Evolutionary conservation across 2,329 filamentous ascomycete species (phyloP).

Genomic region (Nigrograna mackinnonii): DNA sequence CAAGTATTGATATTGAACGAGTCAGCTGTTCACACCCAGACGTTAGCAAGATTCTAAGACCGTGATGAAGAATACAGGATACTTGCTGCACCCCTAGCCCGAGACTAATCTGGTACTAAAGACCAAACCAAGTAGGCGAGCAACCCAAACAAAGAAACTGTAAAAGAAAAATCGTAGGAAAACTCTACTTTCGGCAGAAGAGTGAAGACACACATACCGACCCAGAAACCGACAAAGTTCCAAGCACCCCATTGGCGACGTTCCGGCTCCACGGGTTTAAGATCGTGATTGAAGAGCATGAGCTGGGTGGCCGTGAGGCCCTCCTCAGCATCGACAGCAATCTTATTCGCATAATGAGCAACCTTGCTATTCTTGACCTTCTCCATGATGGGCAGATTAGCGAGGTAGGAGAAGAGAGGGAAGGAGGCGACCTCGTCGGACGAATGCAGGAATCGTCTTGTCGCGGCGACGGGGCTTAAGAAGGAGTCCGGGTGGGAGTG

Average conservation of each 20-base stretch:
- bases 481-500: too few relatives aligned
- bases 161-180: not conserved
- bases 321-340: conserved; percentile 75
- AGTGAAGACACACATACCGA: conserved; percentile 49
- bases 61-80: not conserved
- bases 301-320: conserved; percentile 78
- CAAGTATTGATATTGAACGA: conserved; percentile 70
- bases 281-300: conserved; percentile 84
- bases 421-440: conserved; percentile 16
- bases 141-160: too few relatives aligned
- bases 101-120: too few relatives aligned
- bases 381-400: conserved; percentile 40
- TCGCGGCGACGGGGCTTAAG: conserved; percentile 19
- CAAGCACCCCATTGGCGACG: conserved; percentile 82
- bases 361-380: conserved; percentile 43
- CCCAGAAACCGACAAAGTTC: conserved; percentile 90
- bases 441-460: conserved; percentile 16
- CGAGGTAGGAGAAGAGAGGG: conserved; percentile 3
- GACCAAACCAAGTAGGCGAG: too few relatives aligned
- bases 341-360: conserved; percentile 54
- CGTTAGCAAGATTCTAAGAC: too few relatives aligned
- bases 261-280: conserved; percentile 77
- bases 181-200: not conserved
- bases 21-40: conserved; percentile 38
- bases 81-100: too few relatives aligned